These are phyloP conservation scores for Colletotrichum lini DNA, from an alignment of 2,329 filamentous ascomycete species.

Conservation along the genomic window DNA sequence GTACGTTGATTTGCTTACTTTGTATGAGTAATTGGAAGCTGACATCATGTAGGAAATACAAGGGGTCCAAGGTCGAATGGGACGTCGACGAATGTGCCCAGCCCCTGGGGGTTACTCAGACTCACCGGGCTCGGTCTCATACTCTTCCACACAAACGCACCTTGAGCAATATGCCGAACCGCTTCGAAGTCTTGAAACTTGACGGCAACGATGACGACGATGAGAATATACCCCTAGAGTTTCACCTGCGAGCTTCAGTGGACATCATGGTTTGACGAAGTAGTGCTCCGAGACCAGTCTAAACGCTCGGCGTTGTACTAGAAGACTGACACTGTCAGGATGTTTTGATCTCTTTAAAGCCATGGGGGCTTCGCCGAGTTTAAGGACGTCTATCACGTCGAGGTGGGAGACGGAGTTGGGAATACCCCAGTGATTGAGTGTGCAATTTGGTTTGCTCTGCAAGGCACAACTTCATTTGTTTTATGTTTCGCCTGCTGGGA, in stretches of 20 bases:
- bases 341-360: not conserved
- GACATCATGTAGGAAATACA: constrained; percentile 73
- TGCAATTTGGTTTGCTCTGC: not conserved
- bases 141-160: constrained; percentile 52
- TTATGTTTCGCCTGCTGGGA: not conserved
- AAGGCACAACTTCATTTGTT: not conserved
- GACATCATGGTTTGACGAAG: constrained; percentile 40
- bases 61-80: constrained; percentile 79
- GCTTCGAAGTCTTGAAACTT: constrained; percentile 72
- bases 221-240: constrained; percentile 30
- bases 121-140: constrained; percentile 47
- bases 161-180: constrained; percentile 64
- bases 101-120: constrained; percentile 59
- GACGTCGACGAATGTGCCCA: constrained; percentile 80
- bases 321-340: too few relatives aligned
- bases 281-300: not conserved
- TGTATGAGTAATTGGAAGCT: constrained; percentile 33
- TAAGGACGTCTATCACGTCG: not conserved
- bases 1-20: constrained; percentile 54
- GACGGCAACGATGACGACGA: constrained; percentile 59
- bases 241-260: constrained; percentile 44
- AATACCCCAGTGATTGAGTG: constrained; percentile 1
- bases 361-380: not conserved
- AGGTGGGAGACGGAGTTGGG: constrained; percentile 1
- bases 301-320: not conserved